phyloP scores from a whole-genome alignment of 2,329 filamentous ascomycete genomes.

The Epichloe amarillans region DNA sequence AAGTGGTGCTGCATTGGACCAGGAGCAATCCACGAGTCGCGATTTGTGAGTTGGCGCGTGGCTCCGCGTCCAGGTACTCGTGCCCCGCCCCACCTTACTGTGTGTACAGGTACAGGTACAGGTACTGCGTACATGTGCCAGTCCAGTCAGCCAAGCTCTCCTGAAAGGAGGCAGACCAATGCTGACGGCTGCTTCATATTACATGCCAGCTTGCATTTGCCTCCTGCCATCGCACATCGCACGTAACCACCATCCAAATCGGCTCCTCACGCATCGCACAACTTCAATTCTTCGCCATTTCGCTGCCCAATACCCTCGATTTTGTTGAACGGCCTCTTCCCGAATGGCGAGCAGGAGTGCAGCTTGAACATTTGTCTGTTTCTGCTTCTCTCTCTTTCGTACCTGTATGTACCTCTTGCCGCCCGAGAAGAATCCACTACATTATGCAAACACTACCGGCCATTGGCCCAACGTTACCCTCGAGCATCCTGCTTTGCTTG shows the following conservation, averaged over 20 bases:
- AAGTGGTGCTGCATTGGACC: neutral
- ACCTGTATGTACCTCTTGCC: neutral
- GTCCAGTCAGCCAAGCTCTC: neutral
- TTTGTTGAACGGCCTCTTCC: neutral
- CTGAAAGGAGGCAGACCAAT: neutral
- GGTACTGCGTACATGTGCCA: neutral
- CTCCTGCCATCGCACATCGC: conserved; percentile 7
- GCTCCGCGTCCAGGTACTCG: neutral
- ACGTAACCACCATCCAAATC: neutral
- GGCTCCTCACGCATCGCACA: neutral
- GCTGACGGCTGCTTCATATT: neutral
- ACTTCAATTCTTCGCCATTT: neutral
- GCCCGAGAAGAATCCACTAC: neutral
- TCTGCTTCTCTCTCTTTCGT: conserved; percentile 9
- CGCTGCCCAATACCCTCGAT: neutral
- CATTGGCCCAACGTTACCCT: neutral
- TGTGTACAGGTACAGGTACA: neutral
- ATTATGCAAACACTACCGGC: neutral
- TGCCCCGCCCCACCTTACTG: too few species aligned
- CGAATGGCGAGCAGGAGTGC: conserved; percentile 10
- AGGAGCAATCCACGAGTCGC: neutral
- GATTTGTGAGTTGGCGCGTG: neutral
- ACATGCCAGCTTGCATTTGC: conserved; percentile 8
- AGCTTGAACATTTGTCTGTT: conserved; percentile 8
- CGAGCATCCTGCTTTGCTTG: neutral